A percentile compares a stretch with the other conserved stretches of the same genome.
Conservation (phyloP, 139 green algal genomes). For the Closterium sp. region DNA sequence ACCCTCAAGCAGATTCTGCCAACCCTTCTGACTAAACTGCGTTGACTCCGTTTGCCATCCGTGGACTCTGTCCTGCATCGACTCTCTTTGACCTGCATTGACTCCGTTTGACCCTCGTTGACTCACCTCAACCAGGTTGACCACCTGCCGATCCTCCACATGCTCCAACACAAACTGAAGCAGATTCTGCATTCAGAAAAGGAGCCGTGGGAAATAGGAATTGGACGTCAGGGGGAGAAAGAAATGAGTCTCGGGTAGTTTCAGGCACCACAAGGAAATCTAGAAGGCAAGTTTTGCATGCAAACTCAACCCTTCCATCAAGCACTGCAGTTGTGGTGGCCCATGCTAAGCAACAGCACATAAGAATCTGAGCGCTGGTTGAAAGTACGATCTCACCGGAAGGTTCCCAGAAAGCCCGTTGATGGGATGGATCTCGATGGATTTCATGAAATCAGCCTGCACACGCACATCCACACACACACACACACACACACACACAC, state of each 20-base stretch:
- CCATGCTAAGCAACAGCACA: background rate
- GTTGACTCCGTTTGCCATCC: too few relatives aligned
- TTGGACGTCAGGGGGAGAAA: background rate
- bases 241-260: background rate
- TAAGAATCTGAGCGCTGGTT: background rate
- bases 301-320: too few relatives aligned
- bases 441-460: conserved; percentile 34
- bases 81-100: too few relatives aligned
- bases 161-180: conserved; percentile 47
- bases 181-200: conserved; percentile 20
- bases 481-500: too few relatives aligned
- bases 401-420: conserved; percentile 39
- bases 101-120: background rate
- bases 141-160: conserved; percentile 27
- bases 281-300: too few relatives aligned
- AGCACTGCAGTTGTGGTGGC: too few relatives aligned
- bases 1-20: conserved; percentile 17
- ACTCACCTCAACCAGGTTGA: conserved; percentile 77
- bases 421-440: conserved; percentile 42
- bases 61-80: too few relatives aligned
- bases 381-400: background rate
- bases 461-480: background rate
- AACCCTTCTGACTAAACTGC: background rate
- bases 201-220: background rate
- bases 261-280: too few relatives aligned